phyloP scores from a whole-genome alignment of 2,329 filamentous ascomycete species.

The Xylariaceae sp. region DNA sequence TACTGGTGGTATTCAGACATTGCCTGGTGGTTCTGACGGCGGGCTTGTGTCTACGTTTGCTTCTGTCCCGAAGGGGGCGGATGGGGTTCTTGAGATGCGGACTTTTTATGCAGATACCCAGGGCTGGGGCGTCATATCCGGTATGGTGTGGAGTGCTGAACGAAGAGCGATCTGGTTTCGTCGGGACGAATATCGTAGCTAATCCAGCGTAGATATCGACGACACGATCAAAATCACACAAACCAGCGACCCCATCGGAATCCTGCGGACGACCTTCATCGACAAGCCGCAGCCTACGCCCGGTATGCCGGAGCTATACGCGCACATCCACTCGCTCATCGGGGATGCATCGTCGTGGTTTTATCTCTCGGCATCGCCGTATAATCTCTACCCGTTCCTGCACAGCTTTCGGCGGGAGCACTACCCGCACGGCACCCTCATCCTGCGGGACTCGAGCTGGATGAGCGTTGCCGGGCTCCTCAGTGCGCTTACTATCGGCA shows the following conservation, averaged over 20 bases:
- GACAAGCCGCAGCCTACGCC: conserved; percentile 65
- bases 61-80: conserved; percentile 46
- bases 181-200: background rate
- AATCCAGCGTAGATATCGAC: conserved; percentile 64
- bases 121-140: conserved; percentile 80
- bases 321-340: conserved; percentile 53
- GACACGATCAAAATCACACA: conserved; percentile 92
- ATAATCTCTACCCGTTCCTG: conserved; percentile 89
- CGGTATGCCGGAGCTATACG: conserved; percentile 84
- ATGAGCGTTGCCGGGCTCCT: conserved; percentile 78
- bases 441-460: conserved; percentile 82
- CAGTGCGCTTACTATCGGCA: conserved; percentile 72
- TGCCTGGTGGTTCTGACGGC: conserved; percentile 48
- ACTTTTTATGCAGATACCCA: conserved; percentile 71
- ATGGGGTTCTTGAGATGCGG: conserved; percentile 57
- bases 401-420: conserved; percentile 64
- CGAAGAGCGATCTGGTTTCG: background rate
- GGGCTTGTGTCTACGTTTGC: conserved; percentile 45
- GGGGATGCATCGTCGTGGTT: conserved; percentile 70
- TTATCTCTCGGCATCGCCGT: conserved; percentile 90
- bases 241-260: conserved; percentile 74
- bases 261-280: conserved; percentile 79
- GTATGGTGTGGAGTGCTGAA: conserved; percentile 36
- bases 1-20: conserved; percentile 56
- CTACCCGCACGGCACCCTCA: conserved; percentile 74